Evolutionary conservation across 2,329 filamentous ascomycete species (phyloP), one percentile per base, ranked within the genome.

Genomic region (Neonectria magnoliae): DNA sequence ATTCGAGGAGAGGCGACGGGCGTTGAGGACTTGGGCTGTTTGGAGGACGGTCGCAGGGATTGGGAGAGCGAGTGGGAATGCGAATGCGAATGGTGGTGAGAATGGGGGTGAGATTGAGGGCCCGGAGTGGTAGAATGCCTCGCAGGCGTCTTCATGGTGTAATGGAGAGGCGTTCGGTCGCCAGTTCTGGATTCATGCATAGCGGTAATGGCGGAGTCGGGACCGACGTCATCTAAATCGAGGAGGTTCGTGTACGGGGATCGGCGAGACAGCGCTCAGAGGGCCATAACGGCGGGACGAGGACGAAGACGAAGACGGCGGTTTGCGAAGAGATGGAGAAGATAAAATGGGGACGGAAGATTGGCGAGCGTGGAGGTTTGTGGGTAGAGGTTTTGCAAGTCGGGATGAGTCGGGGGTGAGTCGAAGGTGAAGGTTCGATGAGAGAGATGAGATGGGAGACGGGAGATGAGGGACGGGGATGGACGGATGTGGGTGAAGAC

Each of bases 1-100:
- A 81, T 79, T 54, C 82, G 81, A 47, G 86, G 84, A 6, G 87
- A 88, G 14, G 83, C 79, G 45, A 82, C 63, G 3, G 88, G 87
- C 1, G 87, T 88, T 11, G 81, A 79, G 5, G 84, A 75, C 66
- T 81, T 85, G 62, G 77, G 76, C 33, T 77, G 69, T 57, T 76
- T 78, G 18, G 75, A 77, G n/a, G 69, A 65, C 22, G 81, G 75
- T 58, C 82, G 82, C 50, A 81, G 76, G 48, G 81, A 76, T 59
- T 82, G 82, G 8, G 81, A 76, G 77, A 81, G 78, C 16, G 77
- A 70, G 58, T 82, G 83, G 5, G 81, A 76, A 57, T 79, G 79
- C 20, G 76, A 65, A 57, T 81, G 81, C 5, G 81, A 6, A 31
- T 56, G 58, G 6, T 54, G 16, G 57, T 74, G 76, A 38, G 69